These are phyloP conservation scores for Solanum corneliomulleri DNA, from an alignment of 257 asterid species.

Conservation along the genomic window DNA sequence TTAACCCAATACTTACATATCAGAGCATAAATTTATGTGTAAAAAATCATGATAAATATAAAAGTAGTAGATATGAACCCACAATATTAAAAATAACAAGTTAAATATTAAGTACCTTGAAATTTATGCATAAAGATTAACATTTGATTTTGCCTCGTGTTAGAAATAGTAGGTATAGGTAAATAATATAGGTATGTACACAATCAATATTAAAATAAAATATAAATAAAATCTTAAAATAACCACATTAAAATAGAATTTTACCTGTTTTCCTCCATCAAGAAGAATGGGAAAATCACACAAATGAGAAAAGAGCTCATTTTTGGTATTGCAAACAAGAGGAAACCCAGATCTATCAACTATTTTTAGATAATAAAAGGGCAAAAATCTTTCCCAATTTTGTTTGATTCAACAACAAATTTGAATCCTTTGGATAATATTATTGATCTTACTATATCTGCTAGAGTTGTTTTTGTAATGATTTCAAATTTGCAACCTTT, in stretches of 20 bases:
- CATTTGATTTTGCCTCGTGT: background rate
- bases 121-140: no score
- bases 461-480: background rate
- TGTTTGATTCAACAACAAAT: slow-evolving; percentile 10
- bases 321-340: no score
- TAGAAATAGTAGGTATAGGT: background rate
- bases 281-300: background rate
- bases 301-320: no score
- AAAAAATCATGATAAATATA: no score
- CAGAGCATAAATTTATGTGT: background rate
- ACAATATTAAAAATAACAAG: no score
- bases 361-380: background rate
- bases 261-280: background rate
- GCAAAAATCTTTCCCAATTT: slow-evolving; percentile 8
- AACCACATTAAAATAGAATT: background rate
- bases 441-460: background rate
- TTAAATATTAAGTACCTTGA: no score
- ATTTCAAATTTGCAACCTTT: background rate
- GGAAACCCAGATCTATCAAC: no score
- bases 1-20: no score
- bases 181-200: background rate
- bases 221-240: background rate
- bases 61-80: no score
- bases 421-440: background rate
- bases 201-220: background rate